Conservation (phyloP, 345 rosid species). For the Limnanthes douglasii region DNA sequence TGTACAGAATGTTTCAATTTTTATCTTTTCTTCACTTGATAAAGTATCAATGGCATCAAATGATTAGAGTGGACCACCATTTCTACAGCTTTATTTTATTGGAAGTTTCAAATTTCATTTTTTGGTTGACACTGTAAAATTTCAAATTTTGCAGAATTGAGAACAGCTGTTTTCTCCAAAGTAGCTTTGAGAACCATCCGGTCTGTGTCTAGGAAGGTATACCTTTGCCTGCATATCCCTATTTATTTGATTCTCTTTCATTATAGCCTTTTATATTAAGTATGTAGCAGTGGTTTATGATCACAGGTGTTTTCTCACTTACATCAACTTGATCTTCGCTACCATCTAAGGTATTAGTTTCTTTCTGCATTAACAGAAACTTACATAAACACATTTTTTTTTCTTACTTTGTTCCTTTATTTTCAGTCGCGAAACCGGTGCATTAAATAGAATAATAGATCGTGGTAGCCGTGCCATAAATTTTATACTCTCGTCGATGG, state of each 20-base stretch:
- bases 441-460: slow-evolving; percentile 78
- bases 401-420: slow-evolving; percentile 10
- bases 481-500: slow-evolving; percentile 86
- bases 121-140: neutral
- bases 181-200: slow-evolving; percentile 88
- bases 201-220: slow-evolving; percentile 84
- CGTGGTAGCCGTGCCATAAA: slow-evolving; percentile 99
- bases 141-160: slow-evolving; percentile 46
- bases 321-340: slow-evolving; percentile 81
- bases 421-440: slow-evolving; percentile 97
- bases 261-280: neutral
- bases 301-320: slow-evolving; percentile 93
- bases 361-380: slow-evolving; percentile 1
- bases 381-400: slow-evolving; percentile 2
- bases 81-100: neutral
- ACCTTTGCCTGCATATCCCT: neutral
- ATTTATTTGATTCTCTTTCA: no score
- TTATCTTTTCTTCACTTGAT: no score
- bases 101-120: neutral
- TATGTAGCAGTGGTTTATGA: no score
- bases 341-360: slow-evolving; percentile 65
- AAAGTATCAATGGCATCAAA: no score
- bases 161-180: slow-evolving; percentile 92
- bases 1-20: neutral
- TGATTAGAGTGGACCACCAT: no score